Conservation (phyloP, 2,329 filamentous ascomycete genomes). For the Coniochaeta ligniaria region DNA sequence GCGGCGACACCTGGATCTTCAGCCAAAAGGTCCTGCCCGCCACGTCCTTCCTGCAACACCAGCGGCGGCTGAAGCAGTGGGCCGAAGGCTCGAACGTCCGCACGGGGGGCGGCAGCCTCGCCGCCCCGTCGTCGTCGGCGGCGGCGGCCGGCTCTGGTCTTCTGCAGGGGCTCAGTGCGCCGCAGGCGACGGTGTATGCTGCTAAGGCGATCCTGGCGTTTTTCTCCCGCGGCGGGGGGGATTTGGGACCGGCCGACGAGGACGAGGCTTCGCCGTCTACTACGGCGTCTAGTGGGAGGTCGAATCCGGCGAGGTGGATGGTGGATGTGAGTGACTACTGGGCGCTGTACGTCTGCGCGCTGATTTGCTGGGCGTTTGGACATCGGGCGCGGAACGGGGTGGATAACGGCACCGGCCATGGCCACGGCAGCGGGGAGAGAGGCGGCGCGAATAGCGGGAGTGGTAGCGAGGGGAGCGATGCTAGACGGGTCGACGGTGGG, state of each 20-base stretch:
- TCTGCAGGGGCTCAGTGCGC: conserved; percentile 12
- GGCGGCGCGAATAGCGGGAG: background rate
- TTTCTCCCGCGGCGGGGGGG: conserved; percentile 37
- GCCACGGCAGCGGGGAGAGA: conserved; percentile 7
- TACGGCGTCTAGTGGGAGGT: conserved; percentile 8
- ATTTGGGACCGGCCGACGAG: background rate
- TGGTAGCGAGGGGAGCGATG: conserved; percentile 9
- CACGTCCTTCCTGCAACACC: conserved; percentile 37
- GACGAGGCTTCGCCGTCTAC: background rate
- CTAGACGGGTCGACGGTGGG: background rate
- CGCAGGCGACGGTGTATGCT: conserved; percentile 23
- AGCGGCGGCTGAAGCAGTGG: conserved; percentile 39
- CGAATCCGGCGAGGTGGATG: conserved; percentile 13
- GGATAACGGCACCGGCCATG: conserved; percentile 7
- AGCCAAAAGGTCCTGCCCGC: conserved; percentile 41
- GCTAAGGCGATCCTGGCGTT: conserved; percentile 38
- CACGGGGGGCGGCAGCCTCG: background rate
- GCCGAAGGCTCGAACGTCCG: conserved; percentile 8
- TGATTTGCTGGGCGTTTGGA: conserved; percentile 54
- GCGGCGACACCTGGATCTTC: conserved; percentile 52
- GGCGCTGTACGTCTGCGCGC: conserved; percentile 47
- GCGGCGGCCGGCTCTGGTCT: no score
- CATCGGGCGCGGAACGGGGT: conserved; percentile 19
- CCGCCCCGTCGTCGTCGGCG: no score
- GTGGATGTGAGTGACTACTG: conserved; percentile 43